Evolutionary conservation across 1,139 yeast genomes (phyloP), one percentile per base, ranked within the genome.

Genomic region (Pichia sp.): DNA sequence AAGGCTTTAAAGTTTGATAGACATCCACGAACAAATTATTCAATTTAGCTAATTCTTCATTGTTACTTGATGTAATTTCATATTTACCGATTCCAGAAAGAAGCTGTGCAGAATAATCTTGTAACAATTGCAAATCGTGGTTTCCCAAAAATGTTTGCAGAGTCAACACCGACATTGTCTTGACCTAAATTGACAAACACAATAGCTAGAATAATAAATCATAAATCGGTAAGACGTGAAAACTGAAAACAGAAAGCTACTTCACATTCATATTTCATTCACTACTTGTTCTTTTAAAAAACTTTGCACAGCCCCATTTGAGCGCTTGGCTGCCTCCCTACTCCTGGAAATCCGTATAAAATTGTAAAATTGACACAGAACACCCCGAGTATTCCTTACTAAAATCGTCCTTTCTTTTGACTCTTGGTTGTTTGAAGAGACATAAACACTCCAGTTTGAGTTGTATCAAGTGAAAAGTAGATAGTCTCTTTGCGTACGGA

Each of bases 161-260:
- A 2, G 50, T 44, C 18, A 52, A 42, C 5, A 47, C 47, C 14
- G 54, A 49, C 54, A 52, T 52, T 36, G 6, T n/a, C 31, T 22
- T 22, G 25, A 22, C 25, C 25, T 22, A 22, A 22, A 22, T 22
- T 22, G 25, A 29, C 31, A 29, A 11, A 9, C 13, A 29, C 13
- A 29, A 9, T 29, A 29, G 31, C 31, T 29, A 29, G n/a, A n/a
- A n/a, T n/a, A n/a, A n/a, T n/a, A n/a, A n/a, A n/a, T n/a, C n/a
- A n/a, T 29, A 5, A 22, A 22, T 22, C 25, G 4, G 25, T 22
- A 22, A 22, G 25, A 22, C 25, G 25, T 22, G 25, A 22, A 22
- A 22, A 22, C 25, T 22, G 25, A 22, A 22, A 22, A 22, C 25
- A 3, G 25, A 22, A 22, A 22, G 25, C 25, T 22, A 22, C 4